Base-by-base conservation (phyloP, 495 filamentous ascomycete species). In the Penicillium alfredii region DNA sequence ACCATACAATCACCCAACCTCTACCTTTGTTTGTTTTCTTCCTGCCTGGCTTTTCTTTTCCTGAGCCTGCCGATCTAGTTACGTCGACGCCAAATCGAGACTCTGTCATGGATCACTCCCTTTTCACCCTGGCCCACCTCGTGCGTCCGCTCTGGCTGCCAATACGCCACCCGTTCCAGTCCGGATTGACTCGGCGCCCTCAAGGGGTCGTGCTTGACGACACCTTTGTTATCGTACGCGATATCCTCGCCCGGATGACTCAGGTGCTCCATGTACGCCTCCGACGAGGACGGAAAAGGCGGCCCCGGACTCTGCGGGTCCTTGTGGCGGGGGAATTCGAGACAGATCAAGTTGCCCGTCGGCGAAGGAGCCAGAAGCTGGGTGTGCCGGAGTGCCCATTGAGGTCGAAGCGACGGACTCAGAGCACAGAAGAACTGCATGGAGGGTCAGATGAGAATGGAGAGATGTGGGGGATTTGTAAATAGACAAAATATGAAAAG, bases 291-390 rank as follows among this genome's bases (percentile, higher is more conserved):
- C 20, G 75, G 69, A 63, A 71, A 89, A 17, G 88, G 86, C 10
- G 88, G 87, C 0, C 86, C 86, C 3, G 70, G 65, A 11, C 66
- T 64, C 19, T 59, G 66, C 3, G 78, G 66, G 20, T 73, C 58
- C 58, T 89, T 90, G 44, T 72, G 71, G 10, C 81, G 74, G 1
- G 87, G 86, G 58, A 84, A 94, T 61, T 94, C 86, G 31, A 92
- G 61, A 50, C 88, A 92, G 26, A 92, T 72, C 30, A 94, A 62
- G 20, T 69, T 60, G 12, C 82, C 78, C n/a, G 58, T 58, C 5
- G 59, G 60, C 8, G 64, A 60, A 4, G 72, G 70, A 33, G 72
- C 61, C 18, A 90, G 69, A 13, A 92, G 72, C 38, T 82, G 61
- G 3, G 65, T 62, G 62, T 84, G 77, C 14, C 80, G 71, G 8